phyloP scores from a whole-genome alignment of 768 basidiomycete species.

The Coprinopsis marcescibilis region DNA sequence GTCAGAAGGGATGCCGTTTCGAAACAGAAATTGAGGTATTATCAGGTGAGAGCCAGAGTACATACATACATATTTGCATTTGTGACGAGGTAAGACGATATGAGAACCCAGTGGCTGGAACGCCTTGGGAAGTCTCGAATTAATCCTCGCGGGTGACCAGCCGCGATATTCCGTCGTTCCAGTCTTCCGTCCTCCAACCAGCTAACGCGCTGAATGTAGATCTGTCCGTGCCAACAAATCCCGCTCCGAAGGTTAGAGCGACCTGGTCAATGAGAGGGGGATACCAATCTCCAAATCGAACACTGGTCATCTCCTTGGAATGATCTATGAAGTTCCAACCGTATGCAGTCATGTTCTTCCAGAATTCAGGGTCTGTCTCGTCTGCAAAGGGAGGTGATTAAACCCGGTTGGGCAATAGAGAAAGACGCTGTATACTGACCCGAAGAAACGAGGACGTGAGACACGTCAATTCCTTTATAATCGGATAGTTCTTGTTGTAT shows the following conservation, averaged over 20 bases:
- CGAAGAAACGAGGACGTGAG: constrained; percentile 2
- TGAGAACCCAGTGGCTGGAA: too few species aligned
- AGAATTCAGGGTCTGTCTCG: constrained; percentile 6
- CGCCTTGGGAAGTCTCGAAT: background rate
- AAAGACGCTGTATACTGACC: constrained; percentile 1
- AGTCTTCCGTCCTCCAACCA: constrained; percentile 4
- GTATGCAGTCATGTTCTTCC: background rate
- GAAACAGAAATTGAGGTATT: too few species aligned
- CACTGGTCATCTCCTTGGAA: background rate
- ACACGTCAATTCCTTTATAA: background rate
- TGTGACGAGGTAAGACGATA: too few species aligned
- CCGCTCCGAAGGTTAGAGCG: constrained; percentile 5
- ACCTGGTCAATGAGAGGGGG: constrained; percentile 5
- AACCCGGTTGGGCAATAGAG: background rate
- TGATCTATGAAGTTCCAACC: constrained; percentile 7
- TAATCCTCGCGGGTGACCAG: constrained; percentile 2
- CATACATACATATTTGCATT: too few species aligned
- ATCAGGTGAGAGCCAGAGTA: too few species aligned
- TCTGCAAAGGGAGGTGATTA: background rate
- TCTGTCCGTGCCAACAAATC: constrained; percentile 5
- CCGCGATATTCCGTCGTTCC: background rate
- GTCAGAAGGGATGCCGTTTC: too few species aligned
- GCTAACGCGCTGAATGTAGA: constrained; percentile 8
- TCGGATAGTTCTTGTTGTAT: constrained; percentile 1
- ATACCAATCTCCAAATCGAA: constrained; percentile 1